Evolutionary conservation across 352 stramenopile genomes (phyloP), one percentile per base, ranked within the genome.

Genomic region (Nannochloropsis limnetica): DNA sequence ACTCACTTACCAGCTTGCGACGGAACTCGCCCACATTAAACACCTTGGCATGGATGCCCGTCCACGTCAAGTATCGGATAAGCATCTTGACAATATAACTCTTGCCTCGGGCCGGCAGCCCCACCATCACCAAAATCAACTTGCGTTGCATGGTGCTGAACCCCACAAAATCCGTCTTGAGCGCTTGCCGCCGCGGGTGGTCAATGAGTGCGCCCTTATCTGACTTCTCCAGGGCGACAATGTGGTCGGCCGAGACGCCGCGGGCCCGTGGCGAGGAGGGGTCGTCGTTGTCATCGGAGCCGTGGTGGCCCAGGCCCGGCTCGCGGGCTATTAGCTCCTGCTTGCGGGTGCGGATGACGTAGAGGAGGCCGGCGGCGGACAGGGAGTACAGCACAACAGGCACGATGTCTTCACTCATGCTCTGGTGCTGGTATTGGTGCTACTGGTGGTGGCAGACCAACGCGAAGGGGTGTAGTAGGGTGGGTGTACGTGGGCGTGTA

Each of bases 81-180:
- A 90, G 79, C 86, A 89, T 89, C 69, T 89, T 89, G 9, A 89
- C 87, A 44, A 90, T 86, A 81, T 90, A 90, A 37, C 82, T 88
- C 82, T 90, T 90, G 27, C 88, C 88, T 27, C 85, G 82, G 27
- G 88, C 88, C 25, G 88, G 88, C 3, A 90, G 81, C 15, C 88
- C 85, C 17, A 87, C 85, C 85, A 87, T 87, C 23, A 86, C 85
- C 80, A 87, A 79, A 22, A 87, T 82, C 23, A 87, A 79, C 79
- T 87, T 87, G 22, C 83, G 74, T 69, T 84, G 85, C 82, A 87
- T 86, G 17, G 82, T 87, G 80, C 84, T 86, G 80, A 86, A 83
- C 15, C 84, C 84, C 37, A 87, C 61, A 74, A 74, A 74, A 29
- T 74, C 61, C 11, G 61, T 74, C 61, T 74, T 74, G 61, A 74